Evolutionary conservation across 2,329 filamentous ascomycete species (phyloP).

Genomic region (Hymenoscyphus infarciens): DNA sequence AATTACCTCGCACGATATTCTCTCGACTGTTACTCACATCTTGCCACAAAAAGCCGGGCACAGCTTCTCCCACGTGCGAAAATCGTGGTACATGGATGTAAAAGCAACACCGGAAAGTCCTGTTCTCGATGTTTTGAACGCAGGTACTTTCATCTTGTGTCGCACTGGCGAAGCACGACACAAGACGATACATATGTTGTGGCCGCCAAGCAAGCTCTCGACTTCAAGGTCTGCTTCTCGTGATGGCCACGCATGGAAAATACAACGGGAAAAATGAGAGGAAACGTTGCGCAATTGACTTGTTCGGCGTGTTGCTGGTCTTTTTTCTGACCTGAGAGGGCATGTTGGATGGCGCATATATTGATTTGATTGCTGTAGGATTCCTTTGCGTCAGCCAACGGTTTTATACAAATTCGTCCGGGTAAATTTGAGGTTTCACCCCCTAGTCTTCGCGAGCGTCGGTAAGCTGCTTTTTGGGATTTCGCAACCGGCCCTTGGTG

Average conservation of each 20-base stretch:
- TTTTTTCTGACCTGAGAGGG: no score
- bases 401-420: neutral
- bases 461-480: neutral
- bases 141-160: neutral
- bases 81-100: neutral
- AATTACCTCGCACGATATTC: no score
- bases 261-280: neutral
- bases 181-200: neutral
- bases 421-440: neutral
- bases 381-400: neutral
- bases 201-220: neutral
- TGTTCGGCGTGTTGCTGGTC: neutral
- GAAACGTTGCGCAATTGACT: neutral
- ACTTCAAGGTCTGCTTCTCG: neutral
- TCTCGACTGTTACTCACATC: neutral
- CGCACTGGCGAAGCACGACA: neutral
- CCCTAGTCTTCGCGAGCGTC: neutral
- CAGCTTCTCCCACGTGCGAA: neutral
- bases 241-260: neutral
- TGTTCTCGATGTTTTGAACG: conserved; percentile 3
- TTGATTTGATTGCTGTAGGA: no score
- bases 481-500: neutral
- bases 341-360: no score
- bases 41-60: neutral
- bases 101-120: neutral